Evolutionary conservation across 495 filamentous ascomycete species (phyloP), one percentile per base, ranked within the genome.

Genomic region (Penicillium mononematosum): DNA sequence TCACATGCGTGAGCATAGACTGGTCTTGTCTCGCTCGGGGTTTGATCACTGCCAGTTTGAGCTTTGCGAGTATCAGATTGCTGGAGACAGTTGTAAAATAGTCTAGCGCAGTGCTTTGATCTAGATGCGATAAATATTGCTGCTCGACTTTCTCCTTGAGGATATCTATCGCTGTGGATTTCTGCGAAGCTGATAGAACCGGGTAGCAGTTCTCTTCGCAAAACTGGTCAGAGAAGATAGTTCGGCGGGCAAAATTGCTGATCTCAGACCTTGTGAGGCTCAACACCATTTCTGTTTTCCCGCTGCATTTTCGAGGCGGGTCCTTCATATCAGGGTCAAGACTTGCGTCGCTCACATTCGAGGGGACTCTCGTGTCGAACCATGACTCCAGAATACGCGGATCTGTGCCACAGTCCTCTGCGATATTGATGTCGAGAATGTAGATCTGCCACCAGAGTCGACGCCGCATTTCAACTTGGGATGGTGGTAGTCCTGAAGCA

Each of bases 251-350:
- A 32, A 67, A 67, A 43, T 63, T 59, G 17, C 66, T 63, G 16
- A 83, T 78, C 58, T 87, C 83, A 59, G 79, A 83, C 4, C 83
- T 74, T 12, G 84, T 81, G 9, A 92, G 70, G 46, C 78, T 83
- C 63, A 92, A 90, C 3, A 85, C 81, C 85, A 91, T 90, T 48
- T 92, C 89, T n/a, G 87, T 90, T 8, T 76, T 77, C 6, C 80
- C 84, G 1, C 58, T 55, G 6, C 81, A 72, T 16, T 78, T 67
- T 36, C 71, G 56, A 0, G 87, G 84, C 14, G 80, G 66, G 9
- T 80, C 70, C 1, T 70, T 81, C 75, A 81, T 85, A 0, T 83
- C 72, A 3, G 84, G 83, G 47, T 75, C 72, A 14, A 95, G 77
- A 59, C 88, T 86, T 17, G 60, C 56, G 55, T 95, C 90, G 70